Base-by-base conservation (phyloP, 768 basidiomycete species). In the Auricularia cornea region DNA sequence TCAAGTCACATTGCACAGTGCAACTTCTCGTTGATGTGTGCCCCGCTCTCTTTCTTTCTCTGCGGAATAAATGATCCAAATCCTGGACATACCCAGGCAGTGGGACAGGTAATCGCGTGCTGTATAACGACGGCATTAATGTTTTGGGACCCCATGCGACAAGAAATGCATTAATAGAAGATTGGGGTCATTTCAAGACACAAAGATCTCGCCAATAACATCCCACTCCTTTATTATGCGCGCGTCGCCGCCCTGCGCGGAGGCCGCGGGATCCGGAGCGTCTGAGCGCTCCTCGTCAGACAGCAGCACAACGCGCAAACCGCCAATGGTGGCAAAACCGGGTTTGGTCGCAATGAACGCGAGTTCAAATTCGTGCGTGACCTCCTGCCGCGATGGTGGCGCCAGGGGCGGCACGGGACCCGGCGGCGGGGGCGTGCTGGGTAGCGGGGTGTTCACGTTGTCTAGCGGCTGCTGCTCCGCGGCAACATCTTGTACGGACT, bases 121-220 rank as follows among this genome's bases (percentile, higher is more conserved):
- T n/a, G n/a, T n/a, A n/a, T n/a, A n/a, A n/a, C n/a, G n/a, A n/a
- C n/a, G n/a, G n/a, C n/a, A n/a, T n/a, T n/a, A n/a, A n/a, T n/a
- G n/a, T n/a, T n/a, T n/a, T n/a, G n/a, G n/a, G n/a, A n/a, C n/a
- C n/a, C n/a, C n/a, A n/a, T n/a, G n/a, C n/a, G n/a, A n/a, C n/a
- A n/a, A n/a, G n/a, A n/a, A n/a, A n/a, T n/a, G n/a, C n/a, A n/a
- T n/a, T n/a, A n/a, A n/a, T n/a, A n/a, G n/a, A n/a, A n/a, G n/a
- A n/a, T n/a, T n/a, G n/a, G n/a, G n/a, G n/a, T n/a, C n/a, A n/a
- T 38, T 14, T 38, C 16, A 38, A 8, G 35, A 38, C 16, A 90
- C 83, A 88, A 87, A 89, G 33, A 89, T 72, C 72, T 92, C 91
- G 11, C 80, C 84, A 52, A 92, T 74, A 6, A 87, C 78, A 65